Evolutionary conservation across 176 grass and related monocot genomes (phyloP), one percentile per base, ranked within the genome.

Genomic region (Oryza meyeriana): DNA sequence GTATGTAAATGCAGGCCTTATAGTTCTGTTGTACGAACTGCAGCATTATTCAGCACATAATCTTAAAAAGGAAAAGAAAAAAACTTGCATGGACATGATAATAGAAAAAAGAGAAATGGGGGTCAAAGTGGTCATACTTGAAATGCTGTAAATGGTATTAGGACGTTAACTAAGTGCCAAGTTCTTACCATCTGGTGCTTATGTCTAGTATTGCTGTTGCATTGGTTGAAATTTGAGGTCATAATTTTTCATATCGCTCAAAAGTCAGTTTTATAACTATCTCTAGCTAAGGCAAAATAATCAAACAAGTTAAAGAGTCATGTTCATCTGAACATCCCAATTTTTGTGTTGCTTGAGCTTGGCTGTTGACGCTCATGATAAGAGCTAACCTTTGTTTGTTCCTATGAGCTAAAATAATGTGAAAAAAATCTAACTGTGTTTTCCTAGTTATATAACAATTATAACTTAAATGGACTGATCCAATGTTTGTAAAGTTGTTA

Each of bases 401-500:
- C 14, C 78, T 66, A 55, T 47, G 58, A 79, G 59, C 67, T 86
- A 74, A 82, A 57, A 71, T 72, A 64, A 65, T 72, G 27, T 80
- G 1, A 64, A 66, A 32, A 52, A 47, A 75, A 73, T 64, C 9
- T 38, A 48, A 68, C 10, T 64, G 2, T 61, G 36, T 79, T 63
- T 44, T 71, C 27, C 24, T 41, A 79, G 59, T 72, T 72, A 47
- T 70, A 4, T 20, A 47, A 63, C 50, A 81, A 45, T 10, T 69
- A 69, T 24, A 89, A 79, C 22, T 72, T 1, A 80, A 72, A 26
- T 77, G 28, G 4, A 47, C 81, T 61, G 26, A 87, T 87, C 52
- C 67, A 28, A 90, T 88, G 10, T 79, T 80, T 83, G 32, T 82
- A 78, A 89, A 98, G 96, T 68, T 93, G 89, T 88, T 99, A 72